phyloP scores from a whole-genome alignment of 805 yeast species.

The Sugiyamaella marilandica region DNA sequence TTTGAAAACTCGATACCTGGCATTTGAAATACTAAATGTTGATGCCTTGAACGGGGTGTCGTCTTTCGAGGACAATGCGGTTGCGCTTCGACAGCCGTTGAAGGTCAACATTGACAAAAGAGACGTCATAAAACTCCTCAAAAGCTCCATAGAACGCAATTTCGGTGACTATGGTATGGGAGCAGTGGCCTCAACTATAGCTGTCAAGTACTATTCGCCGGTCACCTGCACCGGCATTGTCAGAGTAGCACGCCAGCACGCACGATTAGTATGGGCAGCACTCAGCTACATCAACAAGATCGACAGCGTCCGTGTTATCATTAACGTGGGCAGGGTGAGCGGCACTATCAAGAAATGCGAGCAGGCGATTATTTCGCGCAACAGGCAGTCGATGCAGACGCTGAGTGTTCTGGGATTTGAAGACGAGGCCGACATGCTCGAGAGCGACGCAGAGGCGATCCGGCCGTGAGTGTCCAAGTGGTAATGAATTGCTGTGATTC shows the following conservation, averaged over 20 bases:
- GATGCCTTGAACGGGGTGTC: not conserved
- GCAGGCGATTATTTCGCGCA: constrained; percentile 53
- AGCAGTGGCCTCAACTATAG: constrained; percentile 51
- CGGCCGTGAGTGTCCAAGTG: too few species aligned
- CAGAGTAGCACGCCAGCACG: constrained; percentile 65
- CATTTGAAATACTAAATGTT: constrained; percentile 65
- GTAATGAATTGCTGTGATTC: too few species aligned
- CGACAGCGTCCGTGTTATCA: constrained; percentile 45
- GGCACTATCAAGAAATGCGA: constrained; percentile 89
- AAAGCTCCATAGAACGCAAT: constrained; percentile 51
- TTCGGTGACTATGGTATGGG: constrained; percentile 83
- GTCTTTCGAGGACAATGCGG: constrained; percentile 1
- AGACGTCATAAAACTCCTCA: constrained; percentile 47
- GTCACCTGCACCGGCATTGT: constrained; percentile 81
- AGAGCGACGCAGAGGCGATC: too few species aligned
- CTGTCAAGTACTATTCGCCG: constrained; percentile 74
- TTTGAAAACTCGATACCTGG: constrained; percentile 74
- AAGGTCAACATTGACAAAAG: constrained; percentile 41
- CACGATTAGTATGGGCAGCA: constrained; percentile 61
- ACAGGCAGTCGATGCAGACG: constrained; percentile 9
- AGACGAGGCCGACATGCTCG: too few species aligned
- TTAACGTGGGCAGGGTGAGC: constrained; percentile 65
- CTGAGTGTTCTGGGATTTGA: too few species aligned
- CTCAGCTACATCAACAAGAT: constrained; percentile 43
- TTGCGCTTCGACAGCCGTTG: constrained; percentile 23